Evolutionary conservation across 768 basidiomycete species (phyloP), one percentile per base, ranked within the genome.

Genomic region (Mycena belliarum): DNA sequence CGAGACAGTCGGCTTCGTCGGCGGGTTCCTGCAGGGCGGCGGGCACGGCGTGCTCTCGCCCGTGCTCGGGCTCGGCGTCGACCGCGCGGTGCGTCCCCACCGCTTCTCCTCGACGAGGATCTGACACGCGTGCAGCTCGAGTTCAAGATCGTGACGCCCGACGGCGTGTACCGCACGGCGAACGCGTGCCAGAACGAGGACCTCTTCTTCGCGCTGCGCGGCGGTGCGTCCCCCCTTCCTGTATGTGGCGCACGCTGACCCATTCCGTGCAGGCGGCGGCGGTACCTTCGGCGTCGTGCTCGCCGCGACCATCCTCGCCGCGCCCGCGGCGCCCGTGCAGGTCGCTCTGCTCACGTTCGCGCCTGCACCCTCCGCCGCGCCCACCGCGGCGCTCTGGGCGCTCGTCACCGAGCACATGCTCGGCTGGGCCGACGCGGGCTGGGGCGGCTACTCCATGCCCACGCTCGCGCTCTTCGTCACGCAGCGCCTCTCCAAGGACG

Each of bases 131-230:
- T 12, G 40, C 52, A 79, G 76, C 72, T 83, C 3, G 71, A 85
- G 66, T 78, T 75, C 66, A 79, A 79, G 57, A 68, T 84, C 5
- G 82, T 84, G 7, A 83, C 82, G 2, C 81, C 83, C 0, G 80
- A 82, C 63, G 83, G 83, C 0, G 56, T 70, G 24, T 69, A 69
- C 59, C 74, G 78, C 26, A 73, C 72, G 1, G 82, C 71, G 4
- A 84, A 82, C 66, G 74, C 71, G 14, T 79, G 78, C 45, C 75
- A 82, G 63, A 80, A 83, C 56, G 55, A 72, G 52, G 82, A 84
- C 67, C 73, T 84, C 0, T 84, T 82, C 69, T 85, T 76, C 55
- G 83, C 82, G 16, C 74, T 85, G 33, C 75, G 77, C 29, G 78
- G 78, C 49, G 78, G 78, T 75, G 49, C n/a, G 63, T 52, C 40